Evolutionary conservation across 176 grass and related monocot species (phyloP).

Genomic region (Zizania latifolia): DNA sequence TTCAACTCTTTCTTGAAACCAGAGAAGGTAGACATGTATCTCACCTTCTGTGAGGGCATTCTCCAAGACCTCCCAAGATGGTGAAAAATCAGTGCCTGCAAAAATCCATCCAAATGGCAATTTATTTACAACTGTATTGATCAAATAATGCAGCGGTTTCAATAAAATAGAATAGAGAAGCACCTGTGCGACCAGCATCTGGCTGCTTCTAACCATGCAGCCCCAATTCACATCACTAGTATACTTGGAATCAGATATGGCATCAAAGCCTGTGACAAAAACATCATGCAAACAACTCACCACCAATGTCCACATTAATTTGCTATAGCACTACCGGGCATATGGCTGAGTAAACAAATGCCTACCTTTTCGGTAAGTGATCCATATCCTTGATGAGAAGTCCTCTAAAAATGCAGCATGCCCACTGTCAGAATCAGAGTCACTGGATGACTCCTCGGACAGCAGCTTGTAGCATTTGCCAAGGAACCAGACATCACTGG

Average conservation of each 20-base stretch:
- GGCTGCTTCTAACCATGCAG: conserved; percentile 99
- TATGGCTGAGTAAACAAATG: background rate
- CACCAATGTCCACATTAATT: background rate
- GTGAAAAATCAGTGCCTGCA: conserved; percentile 83
- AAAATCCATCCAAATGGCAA: conserved; percentile 4
- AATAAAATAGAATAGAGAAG: background rate
- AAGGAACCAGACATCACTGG: conserved; percentile 75
- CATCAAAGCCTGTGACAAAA: conserved; percentile 53
- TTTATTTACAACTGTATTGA: background rate
- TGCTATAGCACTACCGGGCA: background rate
- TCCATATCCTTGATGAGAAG: conserved; percentile 89
- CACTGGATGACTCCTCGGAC: conserved; percentile 34
- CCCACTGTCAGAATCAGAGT: conserved; percentile 18
- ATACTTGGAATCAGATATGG: conserved; percentile 59
- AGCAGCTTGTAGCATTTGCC: conserved; percentile 70
- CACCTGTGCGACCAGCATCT: conserved; percentile 96
- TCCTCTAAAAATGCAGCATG: conserved; percentile 56
- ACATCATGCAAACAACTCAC: background rate
- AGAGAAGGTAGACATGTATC: background rate
- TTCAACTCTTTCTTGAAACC: background rate
- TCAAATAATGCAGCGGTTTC: background rate
- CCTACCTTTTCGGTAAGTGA: conserved; percentile 95
- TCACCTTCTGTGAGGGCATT: conserved; percentile 75
- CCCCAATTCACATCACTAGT: conserved; percentile 92
- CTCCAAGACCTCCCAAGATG: conserved; percentile 95